Evolutionary conservation across 306 rosid species (phyloP), one percentile per base, ranked within the genome.

Genomic region (Gastrolobium villosum): DNA sequence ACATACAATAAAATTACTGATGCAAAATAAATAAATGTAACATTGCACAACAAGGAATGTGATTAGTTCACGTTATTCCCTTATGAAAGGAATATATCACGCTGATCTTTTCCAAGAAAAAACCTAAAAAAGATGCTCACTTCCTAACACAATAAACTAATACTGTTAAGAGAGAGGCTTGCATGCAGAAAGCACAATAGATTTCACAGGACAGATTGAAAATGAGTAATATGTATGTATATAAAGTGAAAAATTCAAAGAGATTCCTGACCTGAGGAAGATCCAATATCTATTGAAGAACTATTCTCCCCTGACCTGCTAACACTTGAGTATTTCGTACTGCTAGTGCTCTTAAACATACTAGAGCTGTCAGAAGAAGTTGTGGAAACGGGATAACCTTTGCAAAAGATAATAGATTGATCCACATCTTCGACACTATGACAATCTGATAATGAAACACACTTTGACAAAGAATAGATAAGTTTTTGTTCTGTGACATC

Each of bases 191-290:
- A 55, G 13, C 31, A 30, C 10, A 72, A n/a, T n/a, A 20, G 26
- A 20, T 20, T 52, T 52, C 1, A 5, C 35, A 35, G 4, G 75
- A 30, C 45, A 14, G 8, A 35, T 69, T 52, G 30, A 36, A 37
- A 14, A 70, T 52, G 52, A 8, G n/a, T 7, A 44, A 30, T 30
- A 20, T 20, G 26, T 20, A 20, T 20, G 26, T 20, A 20, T 20
- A 20, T 20, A 48, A 3, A 40, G 15, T 8, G 31, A 30, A 52
- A 69, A 79, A 13, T 30, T 11, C 44, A 65, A 64, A 11, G 35
- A 64, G 68, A 20, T 68, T 14, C 8, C 74, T 36, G 6, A 88
- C 94, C 90, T 86, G 83, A 45, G n/a, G 79, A 37, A 15, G 82
- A 69, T 77, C 53, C 75, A 14, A 55, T 15, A 65, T 80, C 65